Evolutionary conservation across 2,329 filamentous ascomycete genomes (phyloP).

Genomic region (Ophiostoma australiae): DNA sequence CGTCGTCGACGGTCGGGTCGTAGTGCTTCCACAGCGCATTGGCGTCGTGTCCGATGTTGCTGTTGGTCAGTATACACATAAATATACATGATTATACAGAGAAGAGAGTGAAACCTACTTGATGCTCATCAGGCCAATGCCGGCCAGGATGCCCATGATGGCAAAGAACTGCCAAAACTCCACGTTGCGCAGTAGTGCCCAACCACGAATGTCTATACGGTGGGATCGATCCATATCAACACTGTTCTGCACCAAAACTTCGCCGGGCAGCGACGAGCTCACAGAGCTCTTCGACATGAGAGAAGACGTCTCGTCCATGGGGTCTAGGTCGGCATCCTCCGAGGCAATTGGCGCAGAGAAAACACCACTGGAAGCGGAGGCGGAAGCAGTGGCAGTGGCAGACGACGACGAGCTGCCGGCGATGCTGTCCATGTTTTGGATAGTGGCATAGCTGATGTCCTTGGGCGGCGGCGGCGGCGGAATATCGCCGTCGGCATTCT

Average conservation of each 20-base stretch:
- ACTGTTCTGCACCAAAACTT: slow-evolving; percentile 52
- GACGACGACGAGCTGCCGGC: slow-evolving; percentile 17
- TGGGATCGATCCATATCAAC: slow-evolving; percentile 70
- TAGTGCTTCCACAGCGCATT: slow-evolving; percentile 85
- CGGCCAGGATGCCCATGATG: slow-evolving; percentile 84
- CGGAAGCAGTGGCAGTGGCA: slow-evolving; percentile 15
- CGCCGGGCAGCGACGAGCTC: slow-evolving; percentile 48
- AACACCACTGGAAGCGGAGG: slow-evolving; percentile 18
- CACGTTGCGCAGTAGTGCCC: slow-evolving; percentile 62
- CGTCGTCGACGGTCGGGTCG: slow-evolving; percentile 64
- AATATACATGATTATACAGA: slow-evolving; percentile 16
- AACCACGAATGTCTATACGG: slow-evolving; percentile 85
- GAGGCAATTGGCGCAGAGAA: neutral
- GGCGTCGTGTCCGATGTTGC: slow-evolving; percentile 89
- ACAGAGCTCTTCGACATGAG: slow-evolving; percentile 61
- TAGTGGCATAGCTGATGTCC: slow-evolving; percentile 7
- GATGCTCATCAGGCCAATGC: slow-evolving; percentile 96
- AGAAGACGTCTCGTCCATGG: slow-evolving; percentile 69
- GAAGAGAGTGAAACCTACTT: slow-evolving; percentile 59
- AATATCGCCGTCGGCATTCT: neutral
- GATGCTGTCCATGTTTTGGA: neutral
- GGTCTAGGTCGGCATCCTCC: slow-evolving; percentile 35
- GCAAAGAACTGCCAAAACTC: slow-evolving; percentile 91
- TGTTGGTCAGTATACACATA: slow-evolving; percentile 35
- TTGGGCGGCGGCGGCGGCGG: slow-evolving; percentile 8